Evolutionary conservation across 2,329 filamentous ascomycete genomes (phyloP), one percentile per base, ranked within the genome.

Genomic region (Apiospora kogelbergensis): DNA sequence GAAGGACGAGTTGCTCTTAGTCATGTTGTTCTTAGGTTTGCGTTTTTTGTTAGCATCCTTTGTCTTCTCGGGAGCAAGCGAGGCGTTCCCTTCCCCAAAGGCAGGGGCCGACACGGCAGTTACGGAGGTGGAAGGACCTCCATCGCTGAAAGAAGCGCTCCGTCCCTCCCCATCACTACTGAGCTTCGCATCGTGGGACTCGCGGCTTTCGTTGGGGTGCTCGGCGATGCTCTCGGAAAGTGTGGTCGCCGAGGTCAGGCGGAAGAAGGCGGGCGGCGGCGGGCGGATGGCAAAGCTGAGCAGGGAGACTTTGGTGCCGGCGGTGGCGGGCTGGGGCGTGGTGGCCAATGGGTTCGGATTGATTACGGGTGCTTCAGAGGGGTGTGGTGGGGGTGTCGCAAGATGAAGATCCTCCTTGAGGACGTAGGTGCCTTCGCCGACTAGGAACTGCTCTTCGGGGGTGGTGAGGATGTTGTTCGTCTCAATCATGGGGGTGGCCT

Each of bases 1-100:
- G 78, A 98, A 99, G 0, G 95, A 97, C 11, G 96, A 99, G 80
- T 97, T 98, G 82, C 94, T 98, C 85, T 99, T 99, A 67, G 95
- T 91, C 80, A 99, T 96, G 80, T 97, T 98, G 81, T 95, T 98
- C 86, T 98, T 99, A 2, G 96, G 96, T 80, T 99, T 99, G 77
- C 91, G 89, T 78, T 90, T 88, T 84, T 98, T 98, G 72, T 88
- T 90, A 48, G 88, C 86, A 76, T 95, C 93, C 76, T 93, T 94
- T 40, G 86, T 84, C 66, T 87, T 86, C 22, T 86, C 84, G 3
- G 89, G 81, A 13, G 86, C 84, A 40, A 98, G 84, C 33, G 93
- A 86, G 7, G 91, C 87, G 78, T 97, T 98, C 67, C 93, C 92
- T 75, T 96, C 93, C 9, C 95, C 95, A 80, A 98, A 98, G 0